A percentile compares a stretch with the other conserved stretches of the same genome.
These are phyloP conservation scores for Barnettozyma siamensis DNA, from an alignment of 805 yeast genomes.

Conservation along the genomic window DNA sequence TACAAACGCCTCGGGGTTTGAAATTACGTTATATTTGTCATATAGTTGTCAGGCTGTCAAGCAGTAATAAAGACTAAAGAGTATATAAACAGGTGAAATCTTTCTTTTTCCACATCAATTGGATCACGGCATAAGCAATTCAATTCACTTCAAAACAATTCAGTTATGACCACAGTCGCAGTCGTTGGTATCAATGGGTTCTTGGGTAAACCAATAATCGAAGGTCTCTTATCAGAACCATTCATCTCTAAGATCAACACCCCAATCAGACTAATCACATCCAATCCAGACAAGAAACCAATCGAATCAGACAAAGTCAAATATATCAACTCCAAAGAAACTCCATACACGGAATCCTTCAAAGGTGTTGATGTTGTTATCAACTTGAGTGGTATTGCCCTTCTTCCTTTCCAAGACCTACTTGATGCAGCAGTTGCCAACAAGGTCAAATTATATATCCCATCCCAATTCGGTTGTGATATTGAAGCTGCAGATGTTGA, in stretches of 20 bases:
- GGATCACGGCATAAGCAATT: too few relatives aligned
- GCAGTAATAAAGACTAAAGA: too few relatives aligned
- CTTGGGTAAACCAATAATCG: constrained; percentile 43
- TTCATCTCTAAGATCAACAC: constrained; percentile 37
- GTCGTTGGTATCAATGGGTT: constrained; percentile 48
- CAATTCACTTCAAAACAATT: too few relatives aligned
- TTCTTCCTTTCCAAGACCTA: constrained; percentile 28
- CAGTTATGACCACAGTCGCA: constrained; percentile 36
- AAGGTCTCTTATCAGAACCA: constrained; percentile 37
- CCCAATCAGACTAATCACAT: constrained; percentile 48
- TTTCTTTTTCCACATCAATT: too few relatives aligned
- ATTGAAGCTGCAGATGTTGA: constrained; percentile 22
- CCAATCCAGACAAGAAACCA: constrained; percentile 14
- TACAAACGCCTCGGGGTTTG: neutral
- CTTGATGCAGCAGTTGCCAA: constrained; percentile 36
- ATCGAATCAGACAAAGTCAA: constrained; percentile 19
- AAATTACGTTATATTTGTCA: neutral
- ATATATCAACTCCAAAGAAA: constrained; percentile 11
- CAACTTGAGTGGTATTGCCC: constrained; percentile 33
- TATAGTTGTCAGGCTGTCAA: neutral
- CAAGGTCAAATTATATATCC: constrained; percentile 48
- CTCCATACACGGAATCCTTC: constrained; percentile 32
- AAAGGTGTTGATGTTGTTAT: constrained; percentile 46
- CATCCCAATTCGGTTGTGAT: constrained; percentile 57
- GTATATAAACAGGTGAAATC: too few relatives aligned